Percentiles rank a stretch among this genome's conserved stretches.
These are phyloP conservation scores for Hyparrhenia diplandra DNA, from an alignment of 176 grass and related monocot genomes.

Conservation along the genomic window DNA sequence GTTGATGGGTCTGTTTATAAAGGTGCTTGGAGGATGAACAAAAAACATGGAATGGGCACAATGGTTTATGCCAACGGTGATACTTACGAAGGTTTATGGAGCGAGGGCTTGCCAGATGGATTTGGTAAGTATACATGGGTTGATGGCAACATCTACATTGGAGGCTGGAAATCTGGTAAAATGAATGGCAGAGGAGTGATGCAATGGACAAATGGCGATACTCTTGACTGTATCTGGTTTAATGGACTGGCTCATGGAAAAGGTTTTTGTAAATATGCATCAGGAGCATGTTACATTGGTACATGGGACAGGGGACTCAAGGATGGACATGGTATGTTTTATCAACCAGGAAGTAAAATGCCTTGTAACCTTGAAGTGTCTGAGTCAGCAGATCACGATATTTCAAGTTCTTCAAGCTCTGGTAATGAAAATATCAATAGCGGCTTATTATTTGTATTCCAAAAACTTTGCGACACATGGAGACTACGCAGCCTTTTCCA, in stretches of 20 bases:
- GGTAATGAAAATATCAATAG: constrained; percentile 36
- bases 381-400: constrained; percentile 44
- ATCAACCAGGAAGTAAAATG: constrained; percentile 69
- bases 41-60: constrained; percentile 79
- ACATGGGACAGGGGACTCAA: constrained; percentile 90
- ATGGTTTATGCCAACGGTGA: constrained; percentile 77
- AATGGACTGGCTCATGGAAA: constrained; percentile 78
- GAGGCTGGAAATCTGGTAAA: constrained; percentile 83
- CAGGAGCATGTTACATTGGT: constrained; percentile 76
- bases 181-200: constrained; percentile 85
- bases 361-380: constrained; percentile 65
- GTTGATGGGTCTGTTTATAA: constrained; percentile 67
- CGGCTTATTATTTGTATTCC: constrained; percentile 34
- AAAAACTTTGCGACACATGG: constrained; percentile 43
- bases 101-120: constrained; percentile 84
- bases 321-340: constrained; percentile 87
- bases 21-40: constrained; percentile 89
- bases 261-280: constrained; percentile 71
- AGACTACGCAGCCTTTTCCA: constrained; percentile 44
- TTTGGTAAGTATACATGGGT: constrained; percentile 76
- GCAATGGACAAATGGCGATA: constrained; percentile 84
- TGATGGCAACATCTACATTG: constrained; percentile 68
- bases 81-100: constrained; percentile 84
- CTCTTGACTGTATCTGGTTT: constrained; percentile 74
- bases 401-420: constrained; percentile 37